phyloP scores from a whole-genome alignment of 2,329 filamentous ascomycete species.

The Colletotrichum sp. region DNA sequence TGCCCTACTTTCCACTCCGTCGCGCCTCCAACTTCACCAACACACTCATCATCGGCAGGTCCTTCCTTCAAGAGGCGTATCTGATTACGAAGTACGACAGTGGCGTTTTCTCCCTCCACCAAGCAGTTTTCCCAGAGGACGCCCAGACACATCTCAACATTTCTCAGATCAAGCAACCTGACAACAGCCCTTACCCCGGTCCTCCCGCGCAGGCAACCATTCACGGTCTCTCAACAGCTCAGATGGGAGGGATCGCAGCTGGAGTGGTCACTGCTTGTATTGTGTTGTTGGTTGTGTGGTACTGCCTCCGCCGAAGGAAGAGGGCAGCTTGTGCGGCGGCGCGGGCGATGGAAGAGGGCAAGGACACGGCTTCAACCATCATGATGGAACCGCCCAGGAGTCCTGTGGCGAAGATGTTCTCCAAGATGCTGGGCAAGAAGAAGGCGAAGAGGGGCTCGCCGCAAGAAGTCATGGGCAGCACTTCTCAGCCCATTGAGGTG shows the following conservation, averaged over 20 bases:
- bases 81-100: conserved; percentile 61
- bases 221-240: conserved; percentile 39
- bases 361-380: conserved; percentile 39
- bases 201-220: conserved; percentile 26
- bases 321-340: conserved; percentile 30
- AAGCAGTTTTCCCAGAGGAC: conserved; percentile 55
- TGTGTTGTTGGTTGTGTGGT: conserved; percentile 30
- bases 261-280: conserved; percentile 38
- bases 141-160: conserved; percentile 44
- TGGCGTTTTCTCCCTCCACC: conserved; percentile 56
- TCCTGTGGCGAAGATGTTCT: conserved; percentile 45
- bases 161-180: conserved; percentile 43
- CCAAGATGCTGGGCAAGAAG: conserved; percentile 42
- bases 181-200: conserved; percentile 51
- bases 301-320: conserved; percentile 36
- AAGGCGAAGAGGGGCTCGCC: conserved; percentile 28
- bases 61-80: conserved; percentile 74
- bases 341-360: conserved; percentile 30
- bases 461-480: conserved; percentile 31
- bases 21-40: conserved; percentile 52
- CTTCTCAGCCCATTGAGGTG: conserved; percentile 40
- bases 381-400: conserved; percentile 37
- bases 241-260: conserved; percentile 51
- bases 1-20: conserved; percentile 71
- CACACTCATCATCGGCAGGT: conserved; percentile 64